A percentile compares a stretch with the other conserved stretches of the same genome.
Conservation (phyloP, 805 yeast genomes). For the Ogataea glucozyma region DNA sequence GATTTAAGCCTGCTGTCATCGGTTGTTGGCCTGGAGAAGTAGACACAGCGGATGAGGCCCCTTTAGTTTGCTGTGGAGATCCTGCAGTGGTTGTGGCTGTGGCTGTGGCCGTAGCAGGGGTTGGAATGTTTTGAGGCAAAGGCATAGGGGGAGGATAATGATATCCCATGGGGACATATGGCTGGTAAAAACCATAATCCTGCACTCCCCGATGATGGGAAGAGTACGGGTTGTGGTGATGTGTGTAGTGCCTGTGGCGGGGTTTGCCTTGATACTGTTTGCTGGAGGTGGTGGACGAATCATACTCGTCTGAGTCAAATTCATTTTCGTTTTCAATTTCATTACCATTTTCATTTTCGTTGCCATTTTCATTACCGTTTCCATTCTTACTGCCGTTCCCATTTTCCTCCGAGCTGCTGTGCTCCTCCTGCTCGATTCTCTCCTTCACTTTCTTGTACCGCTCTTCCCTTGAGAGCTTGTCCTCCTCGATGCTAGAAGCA, state of each 20-base stretch:
- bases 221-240: slow-evolving; percentile 9
- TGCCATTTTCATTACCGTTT: slow-evolving; percentile 35
- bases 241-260: neutral
- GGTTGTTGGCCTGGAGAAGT: neutral
- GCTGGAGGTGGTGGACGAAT: slow-evolving; percentile 7
- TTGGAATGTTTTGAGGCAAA: neutral
- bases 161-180: slow-evolving; percentile 18
- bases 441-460: slow-evolving; percentile 43
- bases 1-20: slow-evolving; percentile 7
- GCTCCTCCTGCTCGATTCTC: slow-evolving; percentile 35
- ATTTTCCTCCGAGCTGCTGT: no score
- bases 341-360: slow-evolving; percentile 25
- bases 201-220: slow-evolving; percentile 9
- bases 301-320: slow-evolving; percentile 26
- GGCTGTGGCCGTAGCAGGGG: no score
- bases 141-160: slow-evolving; percentile 9
- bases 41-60: slow-evolving; percentile 3
- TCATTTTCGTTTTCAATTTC: no score
- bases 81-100: no score
- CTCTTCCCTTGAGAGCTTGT: slow-evolving; percentile 43
- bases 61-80: slow-evolving; percentile 8
- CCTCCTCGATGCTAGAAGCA: slow-evolving; percentile 30
- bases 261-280: slow-evolving; percentile 3
- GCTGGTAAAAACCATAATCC: slow-evolving; percentile 19
- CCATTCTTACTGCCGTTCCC: slow-evolving; percentile 31